Conservation (phyloP, 129 eudicot genomes). For the Sambucus nigra region DNA sequence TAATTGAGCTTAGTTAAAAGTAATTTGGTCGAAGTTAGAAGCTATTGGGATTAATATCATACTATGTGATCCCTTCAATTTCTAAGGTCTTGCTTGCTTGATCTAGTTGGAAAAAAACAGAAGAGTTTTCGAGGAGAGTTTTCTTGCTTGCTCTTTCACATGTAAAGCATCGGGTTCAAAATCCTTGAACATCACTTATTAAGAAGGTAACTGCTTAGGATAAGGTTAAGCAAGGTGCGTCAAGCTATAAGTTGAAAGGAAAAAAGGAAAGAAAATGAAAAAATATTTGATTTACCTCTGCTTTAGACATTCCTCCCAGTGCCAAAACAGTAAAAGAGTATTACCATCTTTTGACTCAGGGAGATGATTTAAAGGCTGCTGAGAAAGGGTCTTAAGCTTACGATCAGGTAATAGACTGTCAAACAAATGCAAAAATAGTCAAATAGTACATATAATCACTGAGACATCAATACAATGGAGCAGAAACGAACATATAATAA, state of each 20-base stretch:
- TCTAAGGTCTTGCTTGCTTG: too few species aligned
- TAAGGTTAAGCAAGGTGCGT: slow-evolving; percentile 5
- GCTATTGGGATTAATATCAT: too few species aligned
- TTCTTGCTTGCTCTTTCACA: too few species aligned
- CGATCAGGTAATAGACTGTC: slow-evolving; percentile 88
- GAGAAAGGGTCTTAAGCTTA: slow-evolving; percentile 75
- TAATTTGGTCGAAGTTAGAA: too few species aligned
- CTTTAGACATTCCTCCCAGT: slow-evolving; percentile 96
- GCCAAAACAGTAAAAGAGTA: slow-evolving; percentile 80
- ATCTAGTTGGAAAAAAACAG: too few species aligned
- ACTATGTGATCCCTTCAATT: too few species aligned
- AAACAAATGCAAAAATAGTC: slow-evolving; percentile 6
- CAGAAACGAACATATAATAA: too few species aligned
- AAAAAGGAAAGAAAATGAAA: not conserved
- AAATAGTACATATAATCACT: not conserved
- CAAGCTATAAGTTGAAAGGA: slow-evolving; percentile 2
- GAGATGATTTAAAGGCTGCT: slow-evolving; percentile 75
- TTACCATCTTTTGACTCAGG: slow-evolving; percentile 86
- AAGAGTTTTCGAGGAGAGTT: too few species aligned
- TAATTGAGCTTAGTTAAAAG: too few species aligned
- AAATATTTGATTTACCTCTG: slow-evolving; percentile 44
- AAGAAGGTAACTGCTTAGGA: not conserved
- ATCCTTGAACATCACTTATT: too few species aligned
- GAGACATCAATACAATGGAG: not conserved
- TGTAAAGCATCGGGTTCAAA: too few species aligned